Conservation (phyloP, 176 grass and related monocot species). For the Zoysia pacifica region DNA sequence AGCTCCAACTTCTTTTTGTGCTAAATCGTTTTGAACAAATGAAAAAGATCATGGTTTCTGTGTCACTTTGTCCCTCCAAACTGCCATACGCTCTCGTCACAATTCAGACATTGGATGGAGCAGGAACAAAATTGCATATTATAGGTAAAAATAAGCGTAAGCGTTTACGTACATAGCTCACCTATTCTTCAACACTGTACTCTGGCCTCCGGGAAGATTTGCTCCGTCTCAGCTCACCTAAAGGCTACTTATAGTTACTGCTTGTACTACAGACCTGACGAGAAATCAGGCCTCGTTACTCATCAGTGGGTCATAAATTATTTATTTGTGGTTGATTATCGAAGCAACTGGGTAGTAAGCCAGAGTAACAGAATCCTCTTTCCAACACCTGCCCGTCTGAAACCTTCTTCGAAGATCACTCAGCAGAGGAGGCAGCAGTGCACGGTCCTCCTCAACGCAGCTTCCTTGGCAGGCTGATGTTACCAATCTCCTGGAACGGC, state of each 20-base stretch:
- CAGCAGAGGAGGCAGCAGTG: neutral
- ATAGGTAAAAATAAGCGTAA: slow-evolving; percentile 39
- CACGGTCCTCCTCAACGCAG: slow-evolving; percentile 38
- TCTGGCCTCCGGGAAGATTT: slow-evolving; percentile 21
- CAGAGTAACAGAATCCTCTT: slow-evolving; percentile 28
- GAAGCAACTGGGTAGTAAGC: slow-evolving; percentile 26
- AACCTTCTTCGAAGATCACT: slow-evolving; percentile 24
- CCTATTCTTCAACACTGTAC: slow-evolving; percentile 44
- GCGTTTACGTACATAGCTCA: slow-evolving; percentile 34
- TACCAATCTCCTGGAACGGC: slow-evolving; percentile 73
- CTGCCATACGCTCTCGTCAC: neutral
- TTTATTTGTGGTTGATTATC: slow-evolving; percentile 34
- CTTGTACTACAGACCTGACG: slow-evolving; percentile 41
- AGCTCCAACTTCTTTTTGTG: too few relatives aligned
- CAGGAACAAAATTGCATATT: slow-evolving; percentile 53
- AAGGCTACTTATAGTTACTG: neutral
- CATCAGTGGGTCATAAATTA: slow-evolving; percentile 33
- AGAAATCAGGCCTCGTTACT: slow-evolving; percentile 43
- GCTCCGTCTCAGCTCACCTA: slow-evolving; percentile 33
- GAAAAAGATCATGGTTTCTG: too few relatives aligned
- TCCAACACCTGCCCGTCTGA: slow-evolving; percentile 15
- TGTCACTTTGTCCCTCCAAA: too few relatives aligned
- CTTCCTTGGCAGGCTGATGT: slow-evolving; percentile 47
- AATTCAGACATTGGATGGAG: neutral
- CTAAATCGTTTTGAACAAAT: neutral